phyloP scores from a whole-genome alignment of 495 filamentous ascomycete genomes.

The Pseudoneurospora amorphoporcata region DNA sequence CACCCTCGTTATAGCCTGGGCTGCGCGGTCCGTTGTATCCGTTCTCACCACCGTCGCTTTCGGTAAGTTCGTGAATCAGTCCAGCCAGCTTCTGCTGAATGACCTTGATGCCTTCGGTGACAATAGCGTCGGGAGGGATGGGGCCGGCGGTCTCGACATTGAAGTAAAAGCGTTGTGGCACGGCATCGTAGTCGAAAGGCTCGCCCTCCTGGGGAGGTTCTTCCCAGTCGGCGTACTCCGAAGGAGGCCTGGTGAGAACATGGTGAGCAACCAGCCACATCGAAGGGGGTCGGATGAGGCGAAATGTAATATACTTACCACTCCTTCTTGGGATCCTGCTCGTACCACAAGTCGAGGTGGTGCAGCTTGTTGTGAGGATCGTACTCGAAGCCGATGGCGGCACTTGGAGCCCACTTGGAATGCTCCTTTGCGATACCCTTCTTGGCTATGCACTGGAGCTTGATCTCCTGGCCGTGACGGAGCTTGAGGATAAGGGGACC shows the following conservation, averaged over 20 bases:
- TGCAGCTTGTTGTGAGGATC: slow-evolving; percentile 89
- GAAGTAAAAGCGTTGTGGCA: slow-evolving; percentile 76
- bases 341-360: slow-evolving; percentile 90
- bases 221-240: slow-evolving; percentile 79
- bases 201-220: slow-evolving; percentile 69
- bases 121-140: slow-evolving; percentile 75
- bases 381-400: slow-evolving; percentile 94
- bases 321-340: slow-evolving; percentile 71
- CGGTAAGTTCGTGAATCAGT: slow-evolving; percentile 65
- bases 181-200: slow-evolving; percentile 83
- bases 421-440: slow-evolving; percentile 99
- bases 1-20: slow-evolving; percentile 49
- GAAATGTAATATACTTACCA: slow-evolving; percentile 55
- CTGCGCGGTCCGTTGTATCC: slow-evolving; percentile 52
- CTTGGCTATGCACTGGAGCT: slow-evolving; percentile 86
- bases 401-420: slow-evolving; percentile 88
- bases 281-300: neutral
- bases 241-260: slow-evolving; percentile 60
- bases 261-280: neutral
- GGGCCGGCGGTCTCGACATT: slow-evolving; percentile 85
- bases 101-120: slow-evolving; percentile 80
- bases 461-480: slow-evolving; percentile 75
- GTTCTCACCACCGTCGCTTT: slow-evolving; percentile 40
- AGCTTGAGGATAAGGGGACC: slow-evolving; percentile 83
- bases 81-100: slow-evolving; percentile 81